Conservation (phyloP, 202 grass and related monocot genomes). For the Schoenoplectus tabernaemontani region DNA sequence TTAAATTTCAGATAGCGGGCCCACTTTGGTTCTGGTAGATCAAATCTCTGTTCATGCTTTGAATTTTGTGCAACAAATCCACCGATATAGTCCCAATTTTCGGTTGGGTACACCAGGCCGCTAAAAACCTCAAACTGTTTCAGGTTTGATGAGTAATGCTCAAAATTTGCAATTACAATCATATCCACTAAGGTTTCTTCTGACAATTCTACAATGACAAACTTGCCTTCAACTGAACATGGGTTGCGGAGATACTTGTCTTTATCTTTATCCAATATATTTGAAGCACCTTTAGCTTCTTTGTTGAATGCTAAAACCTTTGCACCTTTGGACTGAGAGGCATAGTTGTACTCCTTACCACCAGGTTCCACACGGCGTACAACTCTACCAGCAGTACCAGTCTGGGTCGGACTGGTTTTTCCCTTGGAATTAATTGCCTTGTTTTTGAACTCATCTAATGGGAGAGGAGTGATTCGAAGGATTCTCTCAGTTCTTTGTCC, state of each 20-base stretch:
- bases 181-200: constrained; percentile 95
- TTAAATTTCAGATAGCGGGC: constrained; percentile 79
- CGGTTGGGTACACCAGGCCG: constrained; percentile 78
- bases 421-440: constrained; percentile 54
- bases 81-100: constrained; percentile 73
- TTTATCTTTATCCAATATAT: constrained; percentile 93
- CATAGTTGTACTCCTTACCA: constrained; percentile 94
- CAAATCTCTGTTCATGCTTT: constrained; percentile 66
- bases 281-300: constrained; percentile 91
- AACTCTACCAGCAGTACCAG: constrained; percentile 24
- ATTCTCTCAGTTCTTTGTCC: constrained; percentile 34
- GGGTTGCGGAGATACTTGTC: constrained; percentile 97
- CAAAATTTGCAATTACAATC: constrained; percentile 83
- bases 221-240: constrained; percentile 85
- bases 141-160: constrained; percentile 88
- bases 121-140: constrained; percentile 79
- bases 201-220: constrained; percentile 84
- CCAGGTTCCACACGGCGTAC: constrained; percentile 78
- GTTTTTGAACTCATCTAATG: constrained; percentile 85
- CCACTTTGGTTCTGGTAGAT: constrained; percentile 74
- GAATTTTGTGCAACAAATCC: constrained; percentile 67
- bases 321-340: constrained; percentile 69
- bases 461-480: constrained; percentile 44
- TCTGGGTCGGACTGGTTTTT: constrained; percentile 37
- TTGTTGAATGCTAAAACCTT: constrained; percentile 84